Evolutionary conservation across 129 eudicot genomes (phyloP).

Genomic region (Glebionis coronaria): DNA sequence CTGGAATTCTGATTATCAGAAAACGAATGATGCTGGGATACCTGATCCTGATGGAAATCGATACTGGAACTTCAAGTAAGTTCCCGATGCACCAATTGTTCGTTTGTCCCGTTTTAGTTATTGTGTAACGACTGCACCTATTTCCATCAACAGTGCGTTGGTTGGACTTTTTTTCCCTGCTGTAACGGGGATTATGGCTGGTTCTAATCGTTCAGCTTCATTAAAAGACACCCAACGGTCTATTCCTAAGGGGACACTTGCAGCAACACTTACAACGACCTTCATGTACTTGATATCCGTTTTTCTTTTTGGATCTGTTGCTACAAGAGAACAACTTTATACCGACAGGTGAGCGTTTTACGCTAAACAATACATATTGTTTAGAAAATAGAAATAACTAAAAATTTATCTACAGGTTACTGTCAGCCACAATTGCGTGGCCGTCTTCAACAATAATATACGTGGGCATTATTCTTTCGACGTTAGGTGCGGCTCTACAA

Average conservation of each 20-base stretch:
- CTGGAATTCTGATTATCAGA: constrained; percentile 64
- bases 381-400: not conserved
- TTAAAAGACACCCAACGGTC: constrained; percentile 83
- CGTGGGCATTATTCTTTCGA: constrained; percentile 80
- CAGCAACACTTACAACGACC: constrained; percentile 59
- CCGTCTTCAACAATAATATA: constrained; percentile 68
- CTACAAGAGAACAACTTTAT: constrained; percentile 72
- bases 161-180: constrained; percentile 94
- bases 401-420: constrained; percentile 54
- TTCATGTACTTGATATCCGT: constrained; percentile 56
- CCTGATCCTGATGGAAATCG: constrained; percentile 70
- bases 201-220: constrained; percentile 84
- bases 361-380: not conserved
- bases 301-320: constrained; percentile 69
- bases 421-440: constrained; percentile 83
- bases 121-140: not conserved
- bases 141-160: constrained; percentile 43
- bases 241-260: constrained; percentile 74
- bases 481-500: constrained; percentile 87
- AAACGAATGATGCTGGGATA: constrained; percentile 65
- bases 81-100: not conserved
- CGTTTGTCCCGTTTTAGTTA: not conserved
- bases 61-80: constrained; percentile 79
- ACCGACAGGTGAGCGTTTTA: constrained; percentile 80
- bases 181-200: constrained; percentile 93